phyloP scores from a whole-genome alignment of 106 monocot genomes.

The Platanthera guangdongensis region DNA sequence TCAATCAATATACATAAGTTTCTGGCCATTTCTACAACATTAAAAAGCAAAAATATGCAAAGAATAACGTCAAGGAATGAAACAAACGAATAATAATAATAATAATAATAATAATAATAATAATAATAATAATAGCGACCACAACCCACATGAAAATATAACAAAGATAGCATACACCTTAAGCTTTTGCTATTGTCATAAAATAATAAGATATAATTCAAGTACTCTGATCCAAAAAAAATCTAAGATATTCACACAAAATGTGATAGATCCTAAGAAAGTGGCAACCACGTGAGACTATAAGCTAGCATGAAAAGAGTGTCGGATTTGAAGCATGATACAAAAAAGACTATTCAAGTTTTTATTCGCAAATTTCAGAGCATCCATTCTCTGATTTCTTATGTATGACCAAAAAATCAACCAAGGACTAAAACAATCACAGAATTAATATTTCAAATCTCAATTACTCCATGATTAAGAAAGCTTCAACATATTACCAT shows the following conservation, averaged over 20 bases:
- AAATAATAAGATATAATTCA: neutral
- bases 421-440: no score
- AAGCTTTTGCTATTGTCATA: neutral
- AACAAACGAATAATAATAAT: neutral
- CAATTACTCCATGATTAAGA: no score
- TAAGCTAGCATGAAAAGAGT: neutral
- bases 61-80: neutral
- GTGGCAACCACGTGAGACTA: neutral
- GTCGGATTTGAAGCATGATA: neutral
- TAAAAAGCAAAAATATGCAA: neutral
- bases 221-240: neutral
- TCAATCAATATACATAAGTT: no score
- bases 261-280: neutral
- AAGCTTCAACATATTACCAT: no score
- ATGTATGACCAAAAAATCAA: neutral
- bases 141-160: neutral
- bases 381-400: neutral
- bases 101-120: neutral
- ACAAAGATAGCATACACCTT: neutral
- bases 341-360: neutral
- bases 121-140: neutral
- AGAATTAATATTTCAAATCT: no score
- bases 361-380: neutral
- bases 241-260: neutral
- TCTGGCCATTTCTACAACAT: no score